Evolutionary conservation across 2,329 filamentous ascomycete genomes (phyloP).

Genomic region (Onygenales sp.): DNA sequence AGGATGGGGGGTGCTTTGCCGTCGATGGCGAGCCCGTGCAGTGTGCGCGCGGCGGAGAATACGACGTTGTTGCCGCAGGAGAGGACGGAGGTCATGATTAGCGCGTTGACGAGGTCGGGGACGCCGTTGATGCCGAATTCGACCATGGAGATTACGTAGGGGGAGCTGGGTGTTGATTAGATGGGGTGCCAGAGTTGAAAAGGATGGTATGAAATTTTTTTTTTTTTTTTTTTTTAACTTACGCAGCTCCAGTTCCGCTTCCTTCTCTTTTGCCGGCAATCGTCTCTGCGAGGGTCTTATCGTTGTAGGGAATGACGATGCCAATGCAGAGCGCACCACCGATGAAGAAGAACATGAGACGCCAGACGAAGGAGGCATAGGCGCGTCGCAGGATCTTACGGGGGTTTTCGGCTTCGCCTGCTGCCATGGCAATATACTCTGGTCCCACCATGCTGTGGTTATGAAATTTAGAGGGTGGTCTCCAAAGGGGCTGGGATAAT

Average conservation of each 20-base stretch:
- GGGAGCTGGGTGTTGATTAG: slow-evolving; percentile 31
- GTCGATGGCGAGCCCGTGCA: slow-evolving; percentile 57
- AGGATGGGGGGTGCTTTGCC: slow-evolving; percentile 45
- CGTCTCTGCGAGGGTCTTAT: slow-evolving; percentile 47
- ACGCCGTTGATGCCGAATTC: slow-evolving; percentile 51
- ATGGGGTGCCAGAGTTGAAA: neutral
- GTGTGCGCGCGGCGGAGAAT: slow-evolving; percentile 55
- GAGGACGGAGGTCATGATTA: slow-evolving; percentile 57
- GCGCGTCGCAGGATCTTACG: slow-evolving; percentile 59
- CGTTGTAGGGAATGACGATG: slow-evolving; percentile 58
- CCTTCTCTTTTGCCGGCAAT: slow-evolving; percentile 29
- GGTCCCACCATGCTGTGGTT: slow-evolving; percentile 45
- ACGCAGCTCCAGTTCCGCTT: slow-evolving; percentile 50
- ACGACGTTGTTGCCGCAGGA: slow-evolving; percentile 56
- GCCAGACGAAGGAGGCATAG: slow-evolving; percentile 66
- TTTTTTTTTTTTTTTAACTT: neutral
- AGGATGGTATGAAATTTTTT: too few relatives aligned
- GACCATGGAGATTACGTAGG: slow-evolving; percentile 57
- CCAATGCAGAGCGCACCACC: slow-evolving; percentile 60
- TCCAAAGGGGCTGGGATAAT: neutral
- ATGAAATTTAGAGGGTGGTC: neutral
- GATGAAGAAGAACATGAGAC: slow-evolving; percentile 64
- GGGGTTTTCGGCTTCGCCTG: slow-evolving; percentile 60
- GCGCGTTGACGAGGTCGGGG: slow-evolving; percentile 59
- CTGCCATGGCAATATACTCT: slow-evolving; percentile 52